A percentile compares a stretch with the other conserved stretches of the same genome.
These are phyloP conservation scores for Xylaria sp. DNA, from an alignment of 2,329 filamentous ascomycete genomes.

Conservation along the genomic window DNA sequence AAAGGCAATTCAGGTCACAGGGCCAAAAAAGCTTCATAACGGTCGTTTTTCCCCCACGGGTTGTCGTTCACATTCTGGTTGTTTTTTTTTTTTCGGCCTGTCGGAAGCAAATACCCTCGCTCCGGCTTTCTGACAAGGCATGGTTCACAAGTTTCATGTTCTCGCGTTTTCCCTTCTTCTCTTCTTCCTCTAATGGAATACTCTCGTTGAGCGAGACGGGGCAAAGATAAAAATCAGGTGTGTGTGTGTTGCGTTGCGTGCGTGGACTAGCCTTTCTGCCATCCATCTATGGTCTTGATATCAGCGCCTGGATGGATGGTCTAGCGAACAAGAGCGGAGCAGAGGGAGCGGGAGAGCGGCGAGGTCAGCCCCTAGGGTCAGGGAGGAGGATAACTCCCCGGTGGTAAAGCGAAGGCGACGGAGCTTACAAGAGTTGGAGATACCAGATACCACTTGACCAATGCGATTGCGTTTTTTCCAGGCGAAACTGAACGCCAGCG, in stretches of 20 bases:
- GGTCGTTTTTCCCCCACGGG: conserved; percentile 31
- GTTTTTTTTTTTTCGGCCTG: conserved; percentile 9
- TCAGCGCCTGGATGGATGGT: not conserved
- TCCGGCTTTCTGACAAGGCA: conserved; percentile 20
- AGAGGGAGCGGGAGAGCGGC: not conserved
- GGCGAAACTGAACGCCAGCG: no score
- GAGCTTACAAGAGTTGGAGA: conserved; percentile 15
- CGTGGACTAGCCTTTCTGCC: not conserved
- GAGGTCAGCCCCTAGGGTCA: not conserved
- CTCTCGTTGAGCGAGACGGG: conserved; percentile 27
- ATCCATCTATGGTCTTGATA: not conserved
- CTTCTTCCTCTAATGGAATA: not conserved
- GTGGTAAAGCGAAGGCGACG: not conserved
- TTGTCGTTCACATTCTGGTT: conserved; percentile 20
- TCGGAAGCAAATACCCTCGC: conserved; percentile 36
- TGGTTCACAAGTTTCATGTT: conserved; percentile 11
- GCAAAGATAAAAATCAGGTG: conserved; percentile 3
- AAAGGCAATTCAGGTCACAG: conserved; percentile 22
- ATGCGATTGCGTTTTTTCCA: conserved; percentile 1
- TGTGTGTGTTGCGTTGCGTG: not conserved
- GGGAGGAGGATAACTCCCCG: not conserved
- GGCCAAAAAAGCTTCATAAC: conserved; percentile 24
- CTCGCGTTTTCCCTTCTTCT: conserved; percentile 35
- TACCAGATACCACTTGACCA: conserved; percentile 20
- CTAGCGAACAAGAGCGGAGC: conserved; percentile 1